phyloP scores from a whole-genome alignment of 176 grass and related monocot genomes.

The Eragrostis nindensis region DNA sequence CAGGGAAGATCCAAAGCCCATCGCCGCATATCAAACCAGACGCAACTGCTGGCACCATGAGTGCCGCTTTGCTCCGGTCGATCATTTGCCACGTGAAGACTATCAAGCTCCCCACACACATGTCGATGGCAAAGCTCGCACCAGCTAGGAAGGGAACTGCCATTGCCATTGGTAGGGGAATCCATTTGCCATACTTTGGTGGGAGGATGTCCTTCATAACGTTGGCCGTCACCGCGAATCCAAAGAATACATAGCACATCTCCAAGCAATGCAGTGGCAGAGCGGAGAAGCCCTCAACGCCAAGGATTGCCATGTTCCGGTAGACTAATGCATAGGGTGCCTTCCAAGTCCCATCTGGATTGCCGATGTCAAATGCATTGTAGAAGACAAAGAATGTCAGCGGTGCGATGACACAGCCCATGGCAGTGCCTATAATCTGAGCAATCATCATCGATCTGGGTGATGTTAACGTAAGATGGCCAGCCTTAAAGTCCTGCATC shows the following conservation, averaged over 20 bases:
- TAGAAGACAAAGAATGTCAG: conserved; percentile 95
- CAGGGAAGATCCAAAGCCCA: conserved; percentile 96
- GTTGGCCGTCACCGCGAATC: conserved; percentile 74
- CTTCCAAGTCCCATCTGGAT: conserved; percentile 91
- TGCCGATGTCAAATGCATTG: conserved; percentile 93
- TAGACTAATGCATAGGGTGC: conserved; percentile 95
- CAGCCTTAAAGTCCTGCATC: conserved; percentile 98
- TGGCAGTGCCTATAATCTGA: conserved; percentile 89
- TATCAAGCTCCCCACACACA: conserved; percentile 80
- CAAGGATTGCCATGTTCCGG: conserved; percentile 98
- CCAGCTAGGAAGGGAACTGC: conserved; percentile 87
- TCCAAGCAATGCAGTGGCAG: conserved; percentile 85
- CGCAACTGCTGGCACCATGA: conserved; percentile 92
- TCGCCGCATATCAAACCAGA: conserved; percentile 95
- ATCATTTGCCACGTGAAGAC: conserved; percentile 81
- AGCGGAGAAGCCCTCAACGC: conserved; percentile 91
- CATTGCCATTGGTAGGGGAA: conserved; percentile 96
- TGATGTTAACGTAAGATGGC: conserved; percentile 91
- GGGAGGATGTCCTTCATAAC: conserved; percentile 71
- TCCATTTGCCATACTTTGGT: conserved; percentile 64
- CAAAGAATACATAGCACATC: conserved; percentile 93
- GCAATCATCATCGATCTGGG: conserved; percentile 88
- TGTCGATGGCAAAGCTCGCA: conserved; percentile 92
- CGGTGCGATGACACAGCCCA: conserved; percentile 89
- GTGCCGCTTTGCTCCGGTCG: conserved; percentile 55